Conservation (phyloP, 73 alveolate genomes). For the Paramecium caudatum region DNA sequence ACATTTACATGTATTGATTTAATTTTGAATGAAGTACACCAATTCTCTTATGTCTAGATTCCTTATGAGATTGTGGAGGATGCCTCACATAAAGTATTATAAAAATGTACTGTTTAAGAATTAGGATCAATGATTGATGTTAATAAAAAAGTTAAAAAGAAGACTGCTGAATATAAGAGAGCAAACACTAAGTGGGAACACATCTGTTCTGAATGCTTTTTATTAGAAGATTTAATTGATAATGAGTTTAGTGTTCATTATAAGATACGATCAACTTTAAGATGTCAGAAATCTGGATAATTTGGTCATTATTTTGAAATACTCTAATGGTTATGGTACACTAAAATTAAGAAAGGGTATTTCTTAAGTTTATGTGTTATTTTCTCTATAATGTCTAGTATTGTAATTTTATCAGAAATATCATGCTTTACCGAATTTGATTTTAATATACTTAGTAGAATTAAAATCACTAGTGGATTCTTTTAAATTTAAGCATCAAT, state of each 20-base stretch:
- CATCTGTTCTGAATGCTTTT: conserved; percentile 44
- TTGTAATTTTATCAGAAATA: conserved; percentile 39
- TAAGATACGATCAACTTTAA: conserved; percentile 38
- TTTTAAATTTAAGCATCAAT: conserved; percentile 16
- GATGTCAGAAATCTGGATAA: background rate
- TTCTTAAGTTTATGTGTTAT: background rate
- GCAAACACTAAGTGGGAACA: conserved; percentile 70
- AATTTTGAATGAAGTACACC: conserved; percentile 18
- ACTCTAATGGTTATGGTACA: conserved; percentile 33
- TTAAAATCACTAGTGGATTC: background rate
- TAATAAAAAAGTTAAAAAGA: conserved; percentile 63
- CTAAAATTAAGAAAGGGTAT: background rate
- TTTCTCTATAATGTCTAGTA: conserved; percentile 12
- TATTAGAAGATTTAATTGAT: conserved; percentile 15
- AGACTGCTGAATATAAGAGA: conserved; percentile 68
- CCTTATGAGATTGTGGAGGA: conserved; percentile 69
- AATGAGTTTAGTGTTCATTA: conserved; percentile 56
- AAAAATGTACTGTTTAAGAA: conserved; percentile 3
- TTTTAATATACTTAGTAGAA: conserved; percentile 1
- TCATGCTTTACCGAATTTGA: conserved; percentile 56
- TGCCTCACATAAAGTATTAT: background rate
- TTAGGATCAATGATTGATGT: background rate
- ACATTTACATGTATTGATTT: background rate
- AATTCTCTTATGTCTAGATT: background rate
- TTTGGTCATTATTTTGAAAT: conserved; percentile 25